Evolutionary conservation across 2,329 filamentous ascomycete genomes (phyloP), one percentile per base, ranked within the genome.

Genomic region (Ascochyta rabiei): DNA sequence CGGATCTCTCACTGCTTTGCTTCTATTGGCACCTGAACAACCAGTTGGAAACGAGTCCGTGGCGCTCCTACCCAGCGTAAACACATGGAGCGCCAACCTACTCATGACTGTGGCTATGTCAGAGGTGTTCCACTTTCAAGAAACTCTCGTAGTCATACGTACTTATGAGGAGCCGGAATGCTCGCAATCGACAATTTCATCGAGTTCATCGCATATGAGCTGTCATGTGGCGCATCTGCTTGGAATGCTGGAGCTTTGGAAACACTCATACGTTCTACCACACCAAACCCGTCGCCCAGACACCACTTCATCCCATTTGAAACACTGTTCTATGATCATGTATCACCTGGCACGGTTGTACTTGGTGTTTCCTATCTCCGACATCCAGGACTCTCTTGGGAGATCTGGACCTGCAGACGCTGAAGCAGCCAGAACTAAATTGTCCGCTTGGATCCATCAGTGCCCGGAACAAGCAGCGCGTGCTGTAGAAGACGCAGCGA

Each of bases 331-430:
- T 1, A 55, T 9, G 2, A 55, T 55, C 18, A 43, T 40, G 18
- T 44, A 35, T 15, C 24, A 42, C 16, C 30, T 55, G 6, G 41
- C 39, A 2, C 52, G 41, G 18, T 3, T 55, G 4, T 49, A 55
- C 18, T 4, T 55, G 6, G 8, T 24, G 3, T 39, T 55, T 15
- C 52, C 52, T 1, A 4, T 55, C 2, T 50, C 40, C 4, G 52
- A 55, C 9, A 44, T 55, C 7, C 52, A 55, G 24, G 52, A 55
- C 18, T 55, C 46, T 45, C 45, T 55, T 12, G 52, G 52, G 30
- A 34, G 41, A 46, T 49, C 52, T 16, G 52, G 52, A 8, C 23
- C 35, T 16, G 13, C 34, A 26, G 46, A 49, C 16, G 34, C 46
- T 23, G 21, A 23, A n/a, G 35, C 34, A 6, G 40, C 52, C 4